phyloP scores from a whole-genome alignment of 352 stramenopile genomes.

The Aphanomyces cochlioides region DNA sequence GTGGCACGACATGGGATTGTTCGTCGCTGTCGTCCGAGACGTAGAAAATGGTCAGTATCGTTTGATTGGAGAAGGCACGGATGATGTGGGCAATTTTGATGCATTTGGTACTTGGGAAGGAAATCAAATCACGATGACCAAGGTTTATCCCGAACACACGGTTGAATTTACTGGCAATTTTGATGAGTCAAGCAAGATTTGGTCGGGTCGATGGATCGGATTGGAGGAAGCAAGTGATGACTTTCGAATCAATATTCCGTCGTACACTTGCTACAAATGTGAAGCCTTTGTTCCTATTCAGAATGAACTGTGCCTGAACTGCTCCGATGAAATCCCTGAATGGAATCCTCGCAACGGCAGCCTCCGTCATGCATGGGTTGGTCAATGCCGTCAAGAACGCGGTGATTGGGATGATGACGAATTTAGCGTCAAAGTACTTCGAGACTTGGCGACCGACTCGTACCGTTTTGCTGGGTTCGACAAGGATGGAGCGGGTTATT shows the following conservation, averaged over 20 bases:
- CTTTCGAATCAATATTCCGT: neutral
- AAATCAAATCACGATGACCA: slow-evolving; percentile 4
- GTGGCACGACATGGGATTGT: neutral
- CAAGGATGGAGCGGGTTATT: neutral
- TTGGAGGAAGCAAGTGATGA: neutral
- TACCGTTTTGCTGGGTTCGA: slow-evolving; percentile 10
- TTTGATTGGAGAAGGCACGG: slow-evolving; percentile 20
- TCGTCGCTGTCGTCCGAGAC: neutral
- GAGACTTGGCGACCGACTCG: neutral
- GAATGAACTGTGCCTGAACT: slow-evolving; percentile 10
- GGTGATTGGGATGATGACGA: slow-evolving; percentile 5
- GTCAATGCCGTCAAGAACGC: neutral
- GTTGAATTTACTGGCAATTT: neutral
- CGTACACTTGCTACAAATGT: neutral
- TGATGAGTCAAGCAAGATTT: neutral
- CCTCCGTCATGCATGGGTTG: neutral
- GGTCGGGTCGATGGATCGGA: neutral
- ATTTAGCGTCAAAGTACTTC: neutral
- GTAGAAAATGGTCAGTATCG: neutral
- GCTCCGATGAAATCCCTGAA: neutral
- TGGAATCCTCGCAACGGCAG: neutral
- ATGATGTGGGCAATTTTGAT: slow-evolving; percentile 13
- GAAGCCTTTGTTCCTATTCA: neutral
- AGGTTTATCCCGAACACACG: neutral
- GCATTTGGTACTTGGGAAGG: slow-evolving; percentile 1